Base-by-base conservation (phyloP, 495 filamentous ascomycete species). In the Annulohypoxylon nitens region DNA sequence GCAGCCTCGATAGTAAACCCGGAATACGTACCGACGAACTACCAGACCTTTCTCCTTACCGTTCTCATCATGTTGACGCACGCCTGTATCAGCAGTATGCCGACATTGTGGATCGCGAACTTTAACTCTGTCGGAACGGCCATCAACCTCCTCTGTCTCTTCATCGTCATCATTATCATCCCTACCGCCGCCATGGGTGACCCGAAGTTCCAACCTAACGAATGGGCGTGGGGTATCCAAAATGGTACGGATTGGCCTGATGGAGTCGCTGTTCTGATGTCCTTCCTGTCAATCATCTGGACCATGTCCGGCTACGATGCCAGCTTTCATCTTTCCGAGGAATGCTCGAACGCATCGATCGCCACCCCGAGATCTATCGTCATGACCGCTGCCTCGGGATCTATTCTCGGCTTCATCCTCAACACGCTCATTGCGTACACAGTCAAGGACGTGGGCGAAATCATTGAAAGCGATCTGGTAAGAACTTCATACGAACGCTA, bases 341-440 rank as follows among this genome's bases (percentile, higher is more conserved):
- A 94, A 76, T 94, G 92, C 78, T 90, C 89, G 51, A 94, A 94
- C 75, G 92, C 92, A 33, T 89, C 90, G 61, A 80, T 93, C 58
- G 92, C 92, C 37, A 89, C 91, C 1, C 92, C 92, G 0, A 86
- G 92, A 11, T 91, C 92, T n/a, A 94, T 94, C 66, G 86, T 93
- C 25, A 81, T 94, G 74, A 94, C 92, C 10, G 88, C 87, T 7
- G 88, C 81, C 0, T 81, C 91, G 12, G 92, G 92, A 6, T 92
- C 92, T 11, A 64, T 92, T 2, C 83, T 91, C 41, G 92, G 92
- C 64, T 94, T 92, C 88, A 88, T 92, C 71, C 80, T 94, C 23
- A 92, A 94, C 79, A 83, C 93, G 1, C 89, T 93, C 3, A 91
- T 93, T 55, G 92, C 91, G n/a, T 94, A 94, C 78, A 94, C 92